Evolutionary conservation across 73 alveolate species (phyloP).

Genomic region (Urostyla sp.): DNA sequence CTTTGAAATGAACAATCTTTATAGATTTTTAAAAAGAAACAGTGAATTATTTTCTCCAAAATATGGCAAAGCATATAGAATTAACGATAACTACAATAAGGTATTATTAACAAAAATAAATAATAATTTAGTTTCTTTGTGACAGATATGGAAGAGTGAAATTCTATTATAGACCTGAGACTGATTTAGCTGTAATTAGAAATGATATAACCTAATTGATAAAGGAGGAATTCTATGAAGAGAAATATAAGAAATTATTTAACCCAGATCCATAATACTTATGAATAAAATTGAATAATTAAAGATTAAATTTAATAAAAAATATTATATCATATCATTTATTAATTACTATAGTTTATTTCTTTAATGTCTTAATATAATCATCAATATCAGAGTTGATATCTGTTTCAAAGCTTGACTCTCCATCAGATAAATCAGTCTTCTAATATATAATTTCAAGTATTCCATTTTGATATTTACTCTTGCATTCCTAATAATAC

Average conservation of each 20-base stretch:
- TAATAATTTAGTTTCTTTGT: conserved; percentile 7
- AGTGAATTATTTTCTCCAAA: neutral
- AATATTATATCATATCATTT: neutral
- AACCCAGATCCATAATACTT: conserved; percentile 33
- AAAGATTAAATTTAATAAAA: neutral
- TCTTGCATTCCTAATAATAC: conserved; percentile 18
- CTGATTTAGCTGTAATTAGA: conserved; percentile 36
- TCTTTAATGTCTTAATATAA: neutral
- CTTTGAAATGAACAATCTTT: conserved; percentile 29
- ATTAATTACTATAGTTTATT: neutral
- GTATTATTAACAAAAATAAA: neutral
- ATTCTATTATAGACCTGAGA: conserved; percentile 14
- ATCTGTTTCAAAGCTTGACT: neutral
- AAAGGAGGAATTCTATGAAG: conserved; percentile 26
- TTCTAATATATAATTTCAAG: conserved; percentile 30
- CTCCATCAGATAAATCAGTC: neutral
- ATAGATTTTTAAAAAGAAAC: conserved; percentile 11
- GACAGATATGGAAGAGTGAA: conserved; percentile 42
- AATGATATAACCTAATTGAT: conserved; percentile 20
- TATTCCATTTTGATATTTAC: conserved; percentile 53
- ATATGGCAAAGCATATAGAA: conserved; percentile 4
- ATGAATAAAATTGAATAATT: conserved; percentile 1
- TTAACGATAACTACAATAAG: conserved; percentile 29
- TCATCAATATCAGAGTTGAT: neutral
- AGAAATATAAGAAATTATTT: neutral